phyloP scores from a whole-genome alignment of 495 filamentous ascomycete genomes.

The Penicillium paxilli region DNA sequence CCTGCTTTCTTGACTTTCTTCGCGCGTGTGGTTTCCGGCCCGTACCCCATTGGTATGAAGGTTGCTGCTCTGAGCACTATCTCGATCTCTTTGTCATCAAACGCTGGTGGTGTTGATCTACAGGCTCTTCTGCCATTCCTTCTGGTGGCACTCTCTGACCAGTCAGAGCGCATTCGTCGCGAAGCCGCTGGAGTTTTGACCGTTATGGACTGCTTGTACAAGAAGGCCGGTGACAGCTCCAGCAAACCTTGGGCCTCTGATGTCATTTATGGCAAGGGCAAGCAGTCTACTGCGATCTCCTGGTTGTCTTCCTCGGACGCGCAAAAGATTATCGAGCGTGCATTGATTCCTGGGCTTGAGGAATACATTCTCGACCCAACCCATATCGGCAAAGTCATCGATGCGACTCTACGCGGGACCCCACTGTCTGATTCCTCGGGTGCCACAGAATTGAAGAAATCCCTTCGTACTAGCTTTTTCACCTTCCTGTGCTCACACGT shows the following conservation, averaged over 20 bases:
- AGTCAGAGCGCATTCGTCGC: slow-evolving; percentile 68
- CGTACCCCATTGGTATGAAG: slow-evolving; percentile 65
- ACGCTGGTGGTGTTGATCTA: slow-evolving; percentile 58
- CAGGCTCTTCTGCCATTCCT: slow-evolving; percentile 79
- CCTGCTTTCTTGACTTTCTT: slow-evolving; percentile 78
- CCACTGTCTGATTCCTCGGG: slow-evolving; percentile 33
- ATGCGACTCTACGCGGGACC: slow-evolving; percentile 52
- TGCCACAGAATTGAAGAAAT: slow-evolving; percentile 62
- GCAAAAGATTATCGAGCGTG: slow-evolving; percentile 58
- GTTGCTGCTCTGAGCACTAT: slow-evolving; percentile 64
- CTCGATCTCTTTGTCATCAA: slow-evolving; percentile 51
- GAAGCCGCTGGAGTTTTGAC: slow-evolving; percentile 66
- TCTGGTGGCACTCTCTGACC: slow-evolving; percentile 70
- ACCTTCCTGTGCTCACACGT: slow-evolving; percentile 76
- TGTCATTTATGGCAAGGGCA: slow-evolving; percentile 57
- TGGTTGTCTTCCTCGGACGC: slow-evolving; percentile 61
- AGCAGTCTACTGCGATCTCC: slow-evolving; percentile 47
- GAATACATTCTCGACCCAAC: slow-evolving; percentile 76
- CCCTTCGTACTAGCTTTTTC: slow-evolving; percentile 62
- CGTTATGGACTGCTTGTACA: slow-evolving; percentile 49
- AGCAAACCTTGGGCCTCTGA: slow-evolving; percentile 50
- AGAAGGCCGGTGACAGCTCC: slow-evolving; percentile 30
- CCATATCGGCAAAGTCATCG: slow-evolving; percentile 61
- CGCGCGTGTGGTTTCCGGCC: slow-evolving; percentile 68
- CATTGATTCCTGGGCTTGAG: slow-evolving; percentile 71